phyloP scores from a whole-genome alignment of 192 early-diverging fungal species.

The Coemansia sp. region DNA sequence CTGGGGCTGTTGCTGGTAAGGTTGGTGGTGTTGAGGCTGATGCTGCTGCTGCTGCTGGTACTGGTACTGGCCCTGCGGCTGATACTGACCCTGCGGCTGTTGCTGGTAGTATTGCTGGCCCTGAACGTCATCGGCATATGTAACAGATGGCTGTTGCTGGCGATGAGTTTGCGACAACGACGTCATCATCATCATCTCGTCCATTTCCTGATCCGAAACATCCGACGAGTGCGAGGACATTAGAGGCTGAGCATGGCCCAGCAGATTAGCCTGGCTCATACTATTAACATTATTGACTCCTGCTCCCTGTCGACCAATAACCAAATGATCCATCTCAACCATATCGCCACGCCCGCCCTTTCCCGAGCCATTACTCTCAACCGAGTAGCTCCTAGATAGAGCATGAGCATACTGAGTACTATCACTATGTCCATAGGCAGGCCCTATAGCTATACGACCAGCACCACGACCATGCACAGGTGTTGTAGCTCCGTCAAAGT shows the following conservation, averaged over 20 bases:
- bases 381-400: slow-evolving; percentile 38
- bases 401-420: slow-evolving; percentile 5
- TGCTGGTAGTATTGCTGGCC: not conserved
- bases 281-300: not conserved
- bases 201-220: slow-evolving; percentile 12
- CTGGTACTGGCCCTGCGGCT: not conserved
- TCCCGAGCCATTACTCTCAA: slow-evolving; percentile 28
- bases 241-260: slow-evolving; percentile 29
- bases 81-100: not conserved
- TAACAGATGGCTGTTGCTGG: slow-evolving; percentile 7
- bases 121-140: not conserved
- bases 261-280: slow-evolving; percentile 42
- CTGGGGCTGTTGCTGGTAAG: not conserved
- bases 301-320: not conserved
- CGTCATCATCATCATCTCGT: slow-evolving; percentile 17
- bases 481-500: slow-evolving; percentile 53
- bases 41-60: not conserved
- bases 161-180: slow-evolving; percentile 8
- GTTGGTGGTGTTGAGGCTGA: not conserved
- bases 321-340: slow-evolving; percentile 24
- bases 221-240: slow-evolving; percentile 8
- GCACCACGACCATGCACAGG: slow-evolving; percentile 15
- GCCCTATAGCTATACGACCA: not conserved
- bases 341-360: slow-evolving; percentile 15
- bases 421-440: not conserved